These are phyloP conservation scores for Mycena maculata DNA, from an alignment of 768 basidiomycete genomes.

Conservation along the genomic window DNA sequence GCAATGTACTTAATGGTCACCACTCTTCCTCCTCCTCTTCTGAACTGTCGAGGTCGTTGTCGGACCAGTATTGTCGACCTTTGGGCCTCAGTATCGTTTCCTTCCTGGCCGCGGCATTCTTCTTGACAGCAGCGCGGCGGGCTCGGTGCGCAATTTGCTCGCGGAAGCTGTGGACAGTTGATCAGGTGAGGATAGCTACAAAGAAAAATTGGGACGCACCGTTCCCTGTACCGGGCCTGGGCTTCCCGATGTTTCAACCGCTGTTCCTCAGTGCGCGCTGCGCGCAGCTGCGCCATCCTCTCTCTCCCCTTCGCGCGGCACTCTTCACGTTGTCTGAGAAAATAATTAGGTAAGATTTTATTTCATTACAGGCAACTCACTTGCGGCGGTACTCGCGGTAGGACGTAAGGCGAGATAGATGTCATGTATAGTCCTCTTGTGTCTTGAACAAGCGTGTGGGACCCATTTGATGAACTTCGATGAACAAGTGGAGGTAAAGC, in stretches of 20 bases:
- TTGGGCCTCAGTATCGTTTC: background rate
- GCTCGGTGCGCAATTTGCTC: slow-evolving; percentile 13
- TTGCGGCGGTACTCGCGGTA: background rate
- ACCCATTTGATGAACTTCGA: too few relatives aligned
- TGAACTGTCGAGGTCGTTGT: background rate
- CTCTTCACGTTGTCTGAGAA: background rate
- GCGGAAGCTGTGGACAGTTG: background rate
- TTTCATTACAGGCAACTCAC: background rate
- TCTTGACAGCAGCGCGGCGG: background rate
- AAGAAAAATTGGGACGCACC: background rate
- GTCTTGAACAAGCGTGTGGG: background rate
- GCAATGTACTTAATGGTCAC: too few relatives aligned
- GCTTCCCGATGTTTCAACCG: background rate
- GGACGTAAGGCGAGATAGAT: background rate
- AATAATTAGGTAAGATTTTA: background rate
- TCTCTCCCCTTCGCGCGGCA: background rate
- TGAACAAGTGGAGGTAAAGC: too few relatives aligned
- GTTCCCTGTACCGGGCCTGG: slow-evolving; percentile 1
- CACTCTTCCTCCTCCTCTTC: slow-evolving; percentile 19
- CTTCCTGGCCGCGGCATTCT: background rate
- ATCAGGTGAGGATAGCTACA: background rate
- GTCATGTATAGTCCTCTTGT: background rate
- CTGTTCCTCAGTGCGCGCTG: background rate
- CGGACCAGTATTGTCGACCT: slow-evolving; percentile 18
- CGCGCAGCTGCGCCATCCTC: background rate